phyloP scores from a whole-genome alignment of 257 asterid genomes.

The Hygrophila difformis region DNA sequence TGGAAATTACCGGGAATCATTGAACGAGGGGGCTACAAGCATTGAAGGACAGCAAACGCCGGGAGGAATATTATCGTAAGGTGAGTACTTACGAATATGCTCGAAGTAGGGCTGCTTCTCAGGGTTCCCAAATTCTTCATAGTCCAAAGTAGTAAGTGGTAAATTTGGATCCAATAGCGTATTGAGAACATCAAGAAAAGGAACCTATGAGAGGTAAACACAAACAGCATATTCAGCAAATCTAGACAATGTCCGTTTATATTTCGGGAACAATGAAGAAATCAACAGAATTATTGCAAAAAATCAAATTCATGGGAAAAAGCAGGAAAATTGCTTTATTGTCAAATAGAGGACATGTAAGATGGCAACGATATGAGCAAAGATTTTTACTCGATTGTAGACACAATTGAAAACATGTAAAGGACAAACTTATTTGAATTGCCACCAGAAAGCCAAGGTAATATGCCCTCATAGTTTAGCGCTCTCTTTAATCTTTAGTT shows the following conservation, averaged over 20 bases:
- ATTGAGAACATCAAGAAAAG: slow-evolving; percentile 78
- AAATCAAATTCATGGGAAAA: no score
- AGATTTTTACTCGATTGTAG: background rate
- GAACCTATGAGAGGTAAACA: slow-evolving; percentile 41
- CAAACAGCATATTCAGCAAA: background rate
- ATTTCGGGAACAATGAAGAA: background rate
- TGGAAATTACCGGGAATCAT: slow-evolving; percentile 72
- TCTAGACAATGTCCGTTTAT: background rate
- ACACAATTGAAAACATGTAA: background rate
- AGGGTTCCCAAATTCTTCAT: slow-evolving; percentile 93
- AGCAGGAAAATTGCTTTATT: no score
- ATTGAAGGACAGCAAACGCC: slow-evolving; percentile 68
- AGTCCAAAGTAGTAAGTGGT: slow-evolving; percentile 83
- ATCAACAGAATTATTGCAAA: no score
- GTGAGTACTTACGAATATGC: slow-evolving; percentile 67
- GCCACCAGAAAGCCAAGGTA: background rate
- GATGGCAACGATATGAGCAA: background rate
- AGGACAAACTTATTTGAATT: background rate
- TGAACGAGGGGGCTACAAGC: slow-evolving; percentile 73
- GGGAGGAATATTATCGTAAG: slow-evolving; percentile 59
- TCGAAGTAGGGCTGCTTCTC: slow-evolving; percentile 34
- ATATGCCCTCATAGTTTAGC: no score
- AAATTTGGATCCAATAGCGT: slow-evolving; percentile 66
- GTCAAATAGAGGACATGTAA: no score
- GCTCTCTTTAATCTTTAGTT: background rate